Conservation (phyloP, 495 filamentous ascomycete species). For the Durotheca rogersii region DNA sequence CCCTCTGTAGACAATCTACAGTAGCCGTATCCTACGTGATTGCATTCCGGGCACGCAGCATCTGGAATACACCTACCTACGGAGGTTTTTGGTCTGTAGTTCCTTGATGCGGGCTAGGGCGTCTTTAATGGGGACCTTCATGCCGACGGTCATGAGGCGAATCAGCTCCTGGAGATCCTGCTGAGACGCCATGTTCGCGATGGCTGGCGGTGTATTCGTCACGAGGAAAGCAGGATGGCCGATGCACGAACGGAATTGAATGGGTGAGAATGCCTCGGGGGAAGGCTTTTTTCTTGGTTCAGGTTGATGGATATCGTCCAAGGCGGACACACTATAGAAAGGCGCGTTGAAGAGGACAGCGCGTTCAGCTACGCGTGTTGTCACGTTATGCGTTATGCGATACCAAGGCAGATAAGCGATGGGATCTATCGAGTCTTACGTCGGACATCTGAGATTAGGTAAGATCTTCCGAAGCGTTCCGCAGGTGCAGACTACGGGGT, state of each 20-base stretch:
- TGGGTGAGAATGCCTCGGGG: too few relatives aligned
- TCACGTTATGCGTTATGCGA: too few relatives aligned
- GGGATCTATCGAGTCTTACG: too few relatives aligned
- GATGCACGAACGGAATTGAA: background rate
- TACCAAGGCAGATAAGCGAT: too few relatives aligned
- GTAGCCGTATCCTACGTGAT: slow-evolving; percentile 2
- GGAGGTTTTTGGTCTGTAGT: slow-evolving; percentile 62
- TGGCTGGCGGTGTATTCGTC: too few relatives aligned
- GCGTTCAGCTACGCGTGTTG: slow-evolving; percentile 18
- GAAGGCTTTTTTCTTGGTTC: background rate
- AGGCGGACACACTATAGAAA: background rate
- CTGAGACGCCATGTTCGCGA: slow-evolving; percentile 49
- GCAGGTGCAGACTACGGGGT: too few relatives aligned
- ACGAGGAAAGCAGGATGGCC: background rate
- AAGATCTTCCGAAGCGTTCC: too few relatives aligned
- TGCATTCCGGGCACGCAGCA: background rate
- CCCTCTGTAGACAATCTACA: background rate
- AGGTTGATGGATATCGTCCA: background rate
- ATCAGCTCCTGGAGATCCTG: slow-evolving; percentile 70
- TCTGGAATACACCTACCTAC: slow-evolving; percentile 50
- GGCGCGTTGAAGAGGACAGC: slow-evolving; percentile 12
- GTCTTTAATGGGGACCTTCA: slow-evolving; percentile 66
- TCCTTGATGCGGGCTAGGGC: slow-evolving; percentile 70
- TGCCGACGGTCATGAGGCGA: slow-evolving; percentile 71
- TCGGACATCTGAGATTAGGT: too few relatives aligned